A percentile compares a stretch with the other conserved stretches of the same genome.
Conservation (phyloP, 2,329 filamentous ascomycete genomes). For the Calonectria honghensis region DNA sequence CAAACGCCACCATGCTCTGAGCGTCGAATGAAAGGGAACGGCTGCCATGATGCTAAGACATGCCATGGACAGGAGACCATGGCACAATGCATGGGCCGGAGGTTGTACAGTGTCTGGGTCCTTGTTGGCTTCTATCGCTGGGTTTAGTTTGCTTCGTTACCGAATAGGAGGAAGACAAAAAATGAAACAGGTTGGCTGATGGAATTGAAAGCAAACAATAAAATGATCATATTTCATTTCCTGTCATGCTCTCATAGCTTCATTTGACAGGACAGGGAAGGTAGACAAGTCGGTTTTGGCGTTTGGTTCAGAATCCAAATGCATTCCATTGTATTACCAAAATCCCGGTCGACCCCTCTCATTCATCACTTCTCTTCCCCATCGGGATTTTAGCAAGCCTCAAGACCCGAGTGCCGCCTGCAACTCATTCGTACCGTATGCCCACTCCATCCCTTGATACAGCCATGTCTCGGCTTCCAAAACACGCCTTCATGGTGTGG, state of each 20-base stretch:
- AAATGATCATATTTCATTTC: not conserved
- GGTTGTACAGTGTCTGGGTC: not conserved
- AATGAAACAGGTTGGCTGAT: not conserved
- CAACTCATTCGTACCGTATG: not conserved
- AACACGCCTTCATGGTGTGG: slow-evolving; percentile 9
- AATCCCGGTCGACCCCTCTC: not conserved
- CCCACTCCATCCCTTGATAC: slow-evolving; percentile 14
- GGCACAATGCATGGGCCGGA: not conserved
- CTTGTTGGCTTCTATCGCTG: not conserved
- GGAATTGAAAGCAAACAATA: not conserved
- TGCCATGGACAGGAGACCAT: not conserved
- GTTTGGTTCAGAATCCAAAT: not conserved
- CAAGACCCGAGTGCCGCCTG: slow-evolving; percentile 3
- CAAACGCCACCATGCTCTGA: slow-evolving; percentile 25
- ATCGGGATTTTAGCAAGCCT: slow-evolving; percentile 5
- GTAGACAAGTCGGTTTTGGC: not conserved
- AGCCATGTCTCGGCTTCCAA: slow-evolving; percentile 23
- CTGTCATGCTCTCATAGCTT: not conserved
- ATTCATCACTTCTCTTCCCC: slow-evolving; percentile 4
- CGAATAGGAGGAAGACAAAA: not conserved
- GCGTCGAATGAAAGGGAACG: slow-evolving; percentile 23
- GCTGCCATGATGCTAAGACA: slow-evolving; percentile 14
- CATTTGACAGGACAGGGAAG: not conserved
- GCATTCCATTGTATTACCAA: not conserved
- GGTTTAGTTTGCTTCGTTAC: not conserved